Percentiles rank a stretch among this genome's conserved stretches.
These are phyloP conservation scores for Alloascoidea africana DNA, from an alignment of 805 yeast genomes.

Conservation along the genomic window DNA sequence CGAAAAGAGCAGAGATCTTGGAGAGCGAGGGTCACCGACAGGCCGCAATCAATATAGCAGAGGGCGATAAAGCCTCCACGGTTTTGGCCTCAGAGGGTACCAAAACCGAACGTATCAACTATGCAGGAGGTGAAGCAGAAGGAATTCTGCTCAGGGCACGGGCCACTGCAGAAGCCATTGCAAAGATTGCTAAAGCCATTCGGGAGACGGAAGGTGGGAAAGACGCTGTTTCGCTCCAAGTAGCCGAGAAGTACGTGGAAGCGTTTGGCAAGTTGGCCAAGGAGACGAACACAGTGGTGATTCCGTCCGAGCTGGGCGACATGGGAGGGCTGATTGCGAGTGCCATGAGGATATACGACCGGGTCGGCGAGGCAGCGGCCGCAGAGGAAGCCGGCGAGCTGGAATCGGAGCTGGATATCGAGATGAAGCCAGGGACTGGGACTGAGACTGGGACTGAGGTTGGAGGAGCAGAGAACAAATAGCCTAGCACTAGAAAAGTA, in stretches of 20 bases:
- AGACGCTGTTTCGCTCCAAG: slow-evolving; percentile 64
- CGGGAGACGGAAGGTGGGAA: slow-evolving; percentile 51
- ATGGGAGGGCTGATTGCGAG: slow-evolving; percentile 61
- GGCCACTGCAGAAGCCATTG: slow-evolving; percentile 64
- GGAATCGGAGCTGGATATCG: no score
- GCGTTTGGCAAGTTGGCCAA: slow-evolving; percentile 75
- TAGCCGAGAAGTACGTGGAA: slow-evolving; percentile 73
- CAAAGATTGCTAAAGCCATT: slow-evolving; percentile 51
- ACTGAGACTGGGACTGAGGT: no score
- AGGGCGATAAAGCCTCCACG: slow-evolving; percentile 58
- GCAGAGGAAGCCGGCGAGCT: no score
- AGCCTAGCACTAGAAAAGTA: no score
- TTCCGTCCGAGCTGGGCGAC: slow-evolving; percentile 66
- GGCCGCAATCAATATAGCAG: slow-evolving; percentile 68
- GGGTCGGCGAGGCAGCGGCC: slow-evolving; percentile 23
- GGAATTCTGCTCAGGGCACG: slow-evolving; percentile 47
- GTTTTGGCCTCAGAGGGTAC: slow-evolving; percentile 67
- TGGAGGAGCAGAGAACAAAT: no score
- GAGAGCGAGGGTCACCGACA: slow-evolving; percentile 79
- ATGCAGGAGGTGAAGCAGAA: slow-evolving; percentile 60
- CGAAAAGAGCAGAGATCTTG: slow-evolving; percentile 75
- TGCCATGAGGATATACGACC: slow-evolving; percentile 58
- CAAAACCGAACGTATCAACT: slow-evolving; percentile 44
- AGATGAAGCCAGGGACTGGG: no score
- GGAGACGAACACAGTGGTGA: slow-evolving; percentile 61